Evolutionary conservation across 371 early-diverging fungal species (phyloP).

Genomic region (Entomophthora muscae): DNA sequence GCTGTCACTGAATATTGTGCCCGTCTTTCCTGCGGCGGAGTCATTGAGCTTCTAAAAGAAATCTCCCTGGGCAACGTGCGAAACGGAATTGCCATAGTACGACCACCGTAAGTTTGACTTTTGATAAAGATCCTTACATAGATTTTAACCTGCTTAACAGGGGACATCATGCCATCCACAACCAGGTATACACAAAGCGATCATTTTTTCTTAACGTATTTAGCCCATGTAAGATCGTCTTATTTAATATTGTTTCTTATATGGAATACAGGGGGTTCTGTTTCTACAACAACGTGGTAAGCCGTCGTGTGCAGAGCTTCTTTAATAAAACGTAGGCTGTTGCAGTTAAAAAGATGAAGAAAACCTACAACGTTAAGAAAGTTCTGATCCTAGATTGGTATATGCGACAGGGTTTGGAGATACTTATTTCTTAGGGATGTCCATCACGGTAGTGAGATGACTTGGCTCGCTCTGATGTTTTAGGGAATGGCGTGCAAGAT

Average conservation of each 20-base stretch:
- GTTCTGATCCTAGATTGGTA: slow-evolving; percentile 80
- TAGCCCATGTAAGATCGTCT: slow-evolving; percentile 1
- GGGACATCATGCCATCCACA: slow-evolving; percentile 76
- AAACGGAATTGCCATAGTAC: slow-evolving; percentile 69
- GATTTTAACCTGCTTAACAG: slow-evolving; percentile 1
- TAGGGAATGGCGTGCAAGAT: slow-evolving; percentile 77
- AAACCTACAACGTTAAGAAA: slow-evolving; percentile 21
- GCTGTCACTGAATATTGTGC: slow-evolving; percentile 37
- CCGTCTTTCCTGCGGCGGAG: slow-evolving; percentile 49
- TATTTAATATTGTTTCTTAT: slow-evolving; percentile 8
- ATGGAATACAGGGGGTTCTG: slow-evolving; percentile 61
- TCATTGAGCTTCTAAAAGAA: slow-evolving; percentile 46
- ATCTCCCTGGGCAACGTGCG: slow-evolving; percentile 38
- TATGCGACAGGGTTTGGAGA: slow-evolving; percentile 2
- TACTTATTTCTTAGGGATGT: slow-evolving; percentile 40
- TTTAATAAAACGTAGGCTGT: no score
- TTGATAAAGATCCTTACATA: no score
- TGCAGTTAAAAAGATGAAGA: slow-evolving; percentile 42
- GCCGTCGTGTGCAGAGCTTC: not conserved
- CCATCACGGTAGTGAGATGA: slow-evolving; percentile 48
- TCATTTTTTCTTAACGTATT: no score
- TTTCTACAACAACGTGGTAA: slow-evolving; percentile 64
- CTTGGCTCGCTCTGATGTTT: not conserved
- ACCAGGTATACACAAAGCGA: slow-evolving; percentile 30
- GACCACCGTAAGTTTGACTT: slow-evolving; percentile 36